Base-by-base conservation (phyloP, 2,329 filamentous ascomycete species). In the Diaporthe citriasiana region DNA sequence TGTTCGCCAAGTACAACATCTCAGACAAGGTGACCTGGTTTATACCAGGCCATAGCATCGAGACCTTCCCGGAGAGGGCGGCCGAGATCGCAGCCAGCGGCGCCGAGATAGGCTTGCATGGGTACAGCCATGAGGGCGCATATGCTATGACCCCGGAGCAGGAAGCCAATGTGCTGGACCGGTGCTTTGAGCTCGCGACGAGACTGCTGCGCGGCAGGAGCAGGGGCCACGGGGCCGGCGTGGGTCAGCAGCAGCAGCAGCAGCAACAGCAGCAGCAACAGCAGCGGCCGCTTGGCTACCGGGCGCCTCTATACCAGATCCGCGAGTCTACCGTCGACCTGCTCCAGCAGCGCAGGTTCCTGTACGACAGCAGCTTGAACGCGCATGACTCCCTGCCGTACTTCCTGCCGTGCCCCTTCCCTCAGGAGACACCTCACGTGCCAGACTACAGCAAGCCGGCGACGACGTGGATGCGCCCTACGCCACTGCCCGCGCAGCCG, bases 1-100 rank as follows among this genome's bases (percentile, higher is more conserved):
- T 79, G 10, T 87, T 89, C 78, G 81, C 82, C 25, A 85, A 85
- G 72, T 81, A 86, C 47, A 78, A 82, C 2, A 82, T 88, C 55
- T 79, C 85, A 7, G 81, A 87, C 74, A 87, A 85, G 78, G 81
- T 85, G 19, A 87, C 87, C 12, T 88, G 86, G 86, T 87, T 86
- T 75, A 84, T 89, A n/a, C 87, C 87, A 0, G 86, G 87, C 75
- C 87, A 88, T 77, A 84, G 82, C 0, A 81, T 85, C 63, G 86
- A 89, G 77, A 86, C 83, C 19, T 88, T 88, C 72, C 86, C 87
- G 0, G 76, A 79, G 12, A 81, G 86, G 42, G 83, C 83, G 9
- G 76, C 78, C 51, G 81, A 78, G 22, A 85, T 88, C 66, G 74
- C 85, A 12, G 82, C 83, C 22, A 83, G 82, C 13, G 85, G 86